Conservation (phyloP, 768 basidiomycete species). For the Boletus sp. region DNA sequence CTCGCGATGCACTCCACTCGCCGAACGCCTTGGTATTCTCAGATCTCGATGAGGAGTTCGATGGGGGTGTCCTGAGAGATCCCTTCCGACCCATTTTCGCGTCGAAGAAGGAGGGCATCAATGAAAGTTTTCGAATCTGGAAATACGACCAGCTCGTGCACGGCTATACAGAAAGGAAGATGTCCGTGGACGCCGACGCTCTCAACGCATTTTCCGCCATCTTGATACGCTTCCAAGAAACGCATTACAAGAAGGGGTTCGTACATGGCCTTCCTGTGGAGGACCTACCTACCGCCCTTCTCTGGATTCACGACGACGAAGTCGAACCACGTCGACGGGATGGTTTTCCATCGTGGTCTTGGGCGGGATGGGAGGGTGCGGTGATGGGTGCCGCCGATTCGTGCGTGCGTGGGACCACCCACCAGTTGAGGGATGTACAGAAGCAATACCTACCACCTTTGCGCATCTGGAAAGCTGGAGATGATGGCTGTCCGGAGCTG, state of each 20-base stretch:
- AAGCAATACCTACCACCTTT: not conserved
- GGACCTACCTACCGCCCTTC: not conserved
- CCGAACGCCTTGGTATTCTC: not conserved
- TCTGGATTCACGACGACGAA: not conserved
- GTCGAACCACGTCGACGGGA: not conserved
- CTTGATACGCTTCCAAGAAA: not conserved
- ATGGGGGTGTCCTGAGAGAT: not conserved
- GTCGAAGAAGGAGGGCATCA: not conserved
- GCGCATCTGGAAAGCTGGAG: not conserved
- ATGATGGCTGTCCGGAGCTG: not conserved
- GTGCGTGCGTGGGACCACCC: not conserved
- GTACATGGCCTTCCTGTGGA: not conserved
- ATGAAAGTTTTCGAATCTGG: not conserved
- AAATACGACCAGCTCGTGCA: not conserved
- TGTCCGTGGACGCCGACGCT: not conserved
- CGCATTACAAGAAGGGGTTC: not conserved
- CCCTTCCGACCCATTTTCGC: not conserved
- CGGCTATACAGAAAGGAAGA: not conserved
- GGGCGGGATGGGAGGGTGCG: conserved; percentile 1
- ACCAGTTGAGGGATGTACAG: not conserved
- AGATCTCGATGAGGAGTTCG: not conserved
- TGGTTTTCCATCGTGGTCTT: conserved; percentile 3
- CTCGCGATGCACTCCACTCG: not conserved
- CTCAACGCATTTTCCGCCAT: not conserved
- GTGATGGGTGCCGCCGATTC: not conserved